These are phyloP conservation scores for Fusarium veterinarium DNA, from an alignment of 2,329 filamentous ascomycete genomes.

Conservation along the genomic window DNA sequence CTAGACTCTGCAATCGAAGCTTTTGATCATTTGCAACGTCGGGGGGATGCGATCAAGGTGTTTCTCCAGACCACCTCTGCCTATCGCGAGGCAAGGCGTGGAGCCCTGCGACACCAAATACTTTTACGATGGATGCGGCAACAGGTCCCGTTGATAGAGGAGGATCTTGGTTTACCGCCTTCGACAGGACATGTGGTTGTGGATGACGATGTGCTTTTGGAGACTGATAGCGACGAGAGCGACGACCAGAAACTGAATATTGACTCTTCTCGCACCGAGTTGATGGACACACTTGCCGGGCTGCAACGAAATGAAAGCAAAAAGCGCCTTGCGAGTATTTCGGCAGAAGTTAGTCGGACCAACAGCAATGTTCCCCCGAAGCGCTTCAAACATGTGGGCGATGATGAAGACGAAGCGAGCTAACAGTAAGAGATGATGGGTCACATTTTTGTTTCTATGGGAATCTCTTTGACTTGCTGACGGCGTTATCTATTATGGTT, in stretches of 20 bases:
- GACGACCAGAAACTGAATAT: neutral
- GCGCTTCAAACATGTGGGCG: constrained; percentile 8
- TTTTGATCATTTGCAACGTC: constrained; percentile 23
- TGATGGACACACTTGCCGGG: neutral
- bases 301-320: constrained; percentile 18
- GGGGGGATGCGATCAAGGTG: constrained; percentile 14
- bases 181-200: neutral
- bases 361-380: constrained; percentile 5
- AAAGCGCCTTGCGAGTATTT: constrained; percentile 22
- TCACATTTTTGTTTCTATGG: neutral
- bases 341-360: neutral
- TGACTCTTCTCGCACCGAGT: neutral
- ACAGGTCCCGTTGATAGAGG: constrained; percentile 33
- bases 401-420: neutral
- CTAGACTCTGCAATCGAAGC: constrained; percentile 27
- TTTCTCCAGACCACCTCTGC: constrained; percentile 13
- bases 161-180: constrained; percentile 18
- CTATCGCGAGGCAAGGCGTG: constrained; percentile 25
- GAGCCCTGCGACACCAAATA: constrained; percentile 28
- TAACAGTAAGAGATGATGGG: neutral
- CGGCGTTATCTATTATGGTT: neutral
- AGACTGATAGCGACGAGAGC: constrained; percentile 12
- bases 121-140: constrained; percentile 37
- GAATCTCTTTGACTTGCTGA: neutral
- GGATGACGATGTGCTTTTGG: neutral